Conservation (phyloP, 139 green algal species). For the Trebouxia sp. region DNA sequence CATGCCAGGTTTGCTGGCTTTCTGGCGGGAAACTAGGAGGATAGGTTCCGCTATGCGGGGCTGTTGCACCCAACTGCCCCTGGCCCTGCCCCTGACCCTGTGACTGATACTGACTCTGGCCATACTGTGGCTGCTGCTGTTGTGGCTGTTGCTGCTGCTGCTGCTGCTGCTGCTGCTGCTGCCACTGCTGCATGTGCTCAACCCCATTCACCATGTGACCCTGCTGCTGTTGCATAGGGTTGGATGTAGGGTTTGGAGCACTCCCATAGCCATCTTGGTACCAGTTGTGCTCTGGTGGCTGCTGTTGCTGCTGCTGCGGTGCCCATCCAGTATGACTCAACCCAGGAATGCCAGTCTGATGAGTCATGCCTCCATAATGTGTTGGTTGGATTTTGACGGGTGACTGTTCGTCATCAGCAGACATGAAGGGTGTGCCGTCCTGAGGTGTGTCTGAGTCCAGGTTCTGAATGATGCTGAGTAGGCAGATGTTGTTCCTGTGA, state of each 20-base stretch:
- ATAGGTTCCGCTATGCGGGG: background rate
- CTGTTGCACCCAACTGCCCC: background rate
- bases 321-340: constrained; percentile 7
- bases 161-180: background rate
- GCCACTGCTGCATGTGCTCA: background rate
- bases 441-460: background rate
- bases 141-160: background rate
- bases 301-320: background rate
- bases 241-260: background rate
- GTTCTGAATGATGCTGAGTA: constrained; percentile 15
- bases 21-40: background rate
- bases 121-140: background rate
- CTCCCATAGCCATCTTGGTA: background rate
- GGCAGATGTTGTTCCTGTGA: constrained; percentile 51
- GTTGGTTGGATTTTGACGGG: background rate
- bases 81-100: background rate
- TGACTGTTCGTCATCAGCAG: background rate
- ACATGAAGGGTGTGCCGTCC: background rate
- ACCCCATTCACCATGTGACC: background rate
- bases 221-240: background rate
- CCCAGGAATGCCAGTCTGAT: constrained; percentile 1
- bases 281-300: background rate
- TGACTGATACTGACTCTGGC: background rate
- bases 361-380: background rate
- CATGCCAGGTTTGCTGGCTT: background rate